phyloP scores from a whole-genome alignment of 2,329 filamentous ascomycete genomes.

The Diplodia sapinea region DNA sequence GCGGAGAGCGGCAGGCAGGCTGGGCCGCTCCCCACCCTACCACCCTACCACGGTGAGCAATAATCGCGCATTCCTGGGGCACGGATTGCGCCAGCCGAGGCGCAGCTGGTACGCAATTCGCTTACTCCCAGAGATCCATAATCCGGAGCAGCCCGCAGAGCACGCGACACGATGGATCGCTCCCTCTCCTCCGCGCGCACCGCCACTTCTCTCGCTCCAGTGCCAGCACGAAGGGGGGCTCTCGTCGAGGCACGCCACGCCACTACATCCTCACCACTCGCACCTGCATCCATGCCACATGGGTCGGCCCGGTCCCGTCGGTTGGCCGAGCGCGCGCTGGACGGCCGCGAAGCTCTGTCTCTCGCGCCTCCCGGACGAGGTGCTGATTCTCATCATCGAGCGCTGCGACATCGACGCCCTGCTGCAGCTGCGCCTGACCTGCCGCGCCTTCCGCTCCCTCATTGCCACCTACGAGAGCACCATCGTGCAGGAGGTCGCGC shows the following conservation, averaged over 20 bases:
- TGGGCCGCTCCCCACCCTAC: slow-evolving; percentile 16
- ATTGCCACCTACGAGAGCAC: slow-evolving; percentile 39
- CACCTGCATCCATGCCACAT: slow-evolving; percentile 11
- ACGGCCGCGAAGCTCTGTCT: slow-evolving; percentile 16
- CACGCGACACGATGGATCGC: slow-evolving; percentile 2
- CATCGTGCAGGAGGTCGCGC: slow-evolving; percentile 41
- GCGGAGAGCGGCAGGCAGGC: slow-evolving; percentile 7
- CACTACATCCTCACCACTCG: not conserved
- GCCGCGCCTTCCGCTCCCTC: slow-evolving; percentile 36
- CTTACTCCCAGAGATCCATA: slow-evolving; percentile 17
- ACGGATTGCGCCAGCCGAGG: slow-evolving; percentile 29
- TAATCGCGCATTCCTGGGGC: slow-evolving; percentile 28
- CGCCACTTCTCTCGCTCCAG: slow-evolving; percentile 1
- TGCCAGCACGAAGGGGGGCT: not conserved
- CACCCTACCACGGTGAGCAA: slow-evolving; percentile 15
- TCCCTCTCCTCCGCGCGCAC: slow-evolving; percentile 1
- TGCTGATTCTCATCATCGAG: slow-evolving; percentile 41
- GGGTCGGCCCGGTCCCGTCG: slow-evolving; percentile 29
- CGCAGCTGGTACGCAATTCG: slow-evolving; percentile 24
- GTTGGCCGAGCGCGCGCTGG: slow-evolving; percentile 26
- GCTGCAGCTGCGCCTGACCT: slow-evolving; percentile 37
- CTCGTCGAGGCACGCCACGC: not conserved
- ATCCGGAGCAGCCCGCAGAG: not conserved
- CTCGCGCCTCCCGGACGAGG: slow-evolving; percentile 25
- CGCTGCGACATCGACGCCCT: slow-evolving; percentile 42